Evolutionary conservation across 768 basidiomycete species (phyloP).

Genomic region (Piloderma croceum): DNA sequence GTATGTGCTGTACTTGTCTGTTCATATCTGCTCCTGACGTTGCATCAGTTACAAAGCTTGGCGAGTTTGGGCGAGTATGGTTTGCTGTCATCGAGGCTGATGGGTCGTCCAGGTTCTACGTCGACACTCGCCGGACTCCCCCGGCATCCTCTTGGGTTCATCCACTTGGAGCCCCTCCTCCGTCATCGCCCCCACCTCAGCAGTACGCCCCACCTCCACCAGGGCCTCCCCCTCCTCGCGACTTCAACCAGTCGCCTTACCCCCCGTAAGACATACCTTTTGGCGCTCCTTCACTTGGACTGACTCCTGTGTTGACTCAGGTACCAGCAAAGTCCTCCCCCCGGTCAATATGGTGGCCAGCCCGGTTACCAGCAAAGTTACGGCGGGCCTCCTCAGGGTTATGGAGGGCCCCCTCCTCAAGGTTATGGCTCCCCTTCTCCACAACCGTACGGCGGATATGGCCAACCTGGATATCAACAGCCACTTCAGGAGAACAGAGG

Average conservation of each 20-base stretch:
- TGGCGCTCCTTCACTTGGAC: conserved; percentile 5
- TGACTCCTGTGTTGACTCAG: too few species aligned
- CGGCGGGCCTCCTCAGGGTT: conserved; percentile 23
- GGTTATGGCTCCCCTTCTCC: conserved; percentile 10
- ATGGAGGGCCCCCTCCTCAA: conserved; percentile 18
- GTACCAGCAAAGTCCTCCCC: conserved; percentile 18
- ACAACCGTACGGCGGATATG: conserved; percentile 9
- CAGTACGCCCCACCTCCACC: conserved; percentile 29
- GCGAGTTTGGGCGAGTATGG: conserved; percentile 29
- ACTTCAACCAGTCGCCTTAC: conserved; percentile 29
- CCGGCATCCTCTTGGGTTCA: conserved; percentile 67
- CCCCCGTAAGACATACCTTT: conserved; percentile 9
- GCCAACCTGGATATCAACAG: conserved; percentile 14
- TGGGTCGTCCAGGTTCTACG: conserved; percentile 58
- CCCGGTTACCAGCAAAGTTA: conserved; percentile 17
- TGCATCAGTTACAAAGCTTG: conserved; percentile 56
- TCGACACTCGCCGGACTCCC: conserved; percentile 58
- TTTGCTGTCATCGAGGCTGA: background rate
- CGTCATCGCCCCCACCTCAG: conserved; percentile 29
- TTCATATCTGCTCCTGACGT: conserved; percentile 11
- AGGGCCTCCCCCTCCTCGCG: conserved; percentile 42
- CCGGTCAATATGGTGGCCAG: conserved; percentile 16
- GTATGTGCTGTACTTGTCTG: conserved; percentile 37
- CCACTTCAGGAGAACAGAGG: conserved; percentile 21
- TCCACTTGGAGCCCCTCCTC: conserved; percentile 49